Conservation (phyloP, 2,329 filamentous ascomycete genomes). For the Aspergillus cejpii region DNA sequence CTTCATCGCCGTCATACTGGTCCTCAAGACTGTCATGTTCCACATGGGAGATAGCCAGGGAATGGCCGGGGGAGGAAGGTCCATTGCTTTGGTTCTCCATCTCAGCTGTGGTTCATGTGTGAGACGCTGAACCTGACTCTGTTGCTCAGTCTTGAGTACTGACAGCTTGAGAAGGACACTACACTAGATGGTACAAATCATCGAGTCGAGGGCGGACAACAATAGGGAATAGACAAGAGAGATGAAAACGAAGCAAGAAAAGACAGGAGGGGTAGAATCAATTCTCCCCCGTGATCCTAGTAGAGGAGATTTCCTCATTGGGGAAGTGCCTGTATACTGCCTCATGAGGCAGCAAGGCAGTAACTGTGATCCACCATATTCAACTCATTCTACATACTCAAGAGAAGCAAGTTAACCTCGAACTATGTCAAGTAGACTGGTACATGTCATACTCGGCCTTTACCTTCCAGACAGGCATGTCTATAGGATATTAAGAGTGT, state of each 20-base stretch:
- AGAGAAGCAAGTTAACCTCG: too few relatives aligned
- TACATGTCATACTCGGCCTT: too few relatives aligned
- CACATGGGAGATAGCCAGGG: neutral
- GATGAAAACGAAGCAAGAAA: neutral
- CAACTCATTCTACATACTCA: too few relatives aligned
- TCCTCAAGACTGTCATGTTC: neutral
- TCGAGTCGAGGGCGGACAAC: too few relatives aligned
- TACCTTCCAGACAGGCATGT: too few relatives aligned
- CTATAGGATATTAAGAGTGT: too few relatives aligned
- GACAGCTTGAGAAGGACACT: too few relatives aligned
- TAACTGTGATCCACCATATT: too few relatives aligned
- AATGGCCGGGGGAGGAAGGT: neutral
- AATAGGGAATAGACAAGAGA: neutral
- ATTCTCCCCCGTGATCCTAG: neutral
- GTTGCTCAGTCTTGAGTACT: neutral
- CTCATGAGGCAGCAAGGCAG: neutral
- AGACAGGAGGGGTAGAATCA: too few relatives aligned
- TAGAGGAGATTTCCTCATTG: neutral
- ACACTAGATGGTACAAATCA: too few relatives aligned
- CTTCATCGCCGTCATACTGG: slow-evolving; percentile 14
- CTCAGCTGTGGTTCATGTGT: neutral
- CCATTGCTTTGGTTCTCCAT: neutral
- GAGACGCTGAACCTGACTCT: too few relatives aligned
- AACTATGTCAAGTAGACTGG: too few relatives aligned
- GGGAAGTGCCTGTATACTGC: neutral